These are phyloP conservation scores for Cardamine chenopodiifolia DNA, from an alignment of 345 rosid species.

Conservation along the genomic window DNA sequence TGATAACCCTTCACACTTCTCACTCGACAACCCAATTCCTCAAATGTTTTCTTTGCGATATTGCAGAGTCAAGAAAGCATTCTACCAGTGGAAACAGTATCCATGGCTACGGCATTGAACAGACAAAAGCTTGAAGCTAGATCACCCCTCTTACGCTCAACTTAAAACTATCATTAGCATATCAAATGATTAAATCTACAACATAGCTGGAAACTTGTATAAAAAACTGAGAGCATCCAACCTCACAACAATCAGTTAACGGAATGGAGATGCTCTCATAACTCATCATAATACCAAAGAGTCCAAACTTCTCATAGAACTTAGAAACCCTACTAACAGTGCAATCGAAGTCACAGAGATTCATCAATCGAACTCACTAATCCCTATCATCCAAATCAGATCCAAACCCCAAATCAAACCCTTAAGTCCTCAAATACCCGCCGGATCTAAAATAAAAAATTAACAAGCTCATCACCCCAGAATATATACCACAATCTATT, in stretches of 20 bases:
- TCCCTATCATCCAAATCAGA: slow-evolving; percentile 58
- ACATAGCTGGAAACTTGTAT: not conserved
- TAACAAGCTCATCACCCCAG: not conserved
- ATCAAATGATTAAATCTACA: slow-evolving; percentile 7
- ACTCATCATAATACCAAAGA: not conserved
- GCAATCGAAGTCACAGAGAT: slow-evolving; percentile 31
- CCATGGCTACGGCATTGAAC: slow-evolving; percentile 16
- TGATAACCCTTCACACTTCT: slow-evolving; percentile 7
- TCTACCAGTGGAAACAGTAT: slow-evolving; percentile 11
- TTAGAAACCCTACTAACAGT: slow-evolving; percentile 30
- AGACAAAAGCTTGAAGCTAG: slow-evolving; percentile 19
- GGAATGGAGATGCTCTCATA: not conserved
- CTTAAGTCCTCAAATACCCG: slow-evolving; percentile 39
- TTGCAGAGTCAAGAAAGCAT: slow-evolving; percentile 4
- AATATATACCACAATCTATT: not conserved
- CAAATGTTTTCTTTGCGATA: not conserved
- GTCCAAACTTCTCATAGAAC: not conserved
- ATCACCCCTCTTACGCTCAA: not conserved
- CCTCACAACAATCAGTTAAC: not conserved
- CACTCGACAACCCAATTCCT: not conserved
- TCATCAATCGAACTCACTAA: slow-evolving; percentile 43
- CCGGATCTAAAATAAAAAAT: slow-evolving; percentile 50
- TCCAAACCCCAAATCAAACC: slow-evolving; percentile 55
- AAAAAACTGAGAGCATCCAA: slow-evolving; percentile 1
- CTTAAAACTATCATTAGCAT: not conserved